These are phyloP conservation scores for Clarireedia hainanense DNA, from an alignment of 2,329 filamentous ascomycete genomes.

Conservation along the genomic window DNA sequence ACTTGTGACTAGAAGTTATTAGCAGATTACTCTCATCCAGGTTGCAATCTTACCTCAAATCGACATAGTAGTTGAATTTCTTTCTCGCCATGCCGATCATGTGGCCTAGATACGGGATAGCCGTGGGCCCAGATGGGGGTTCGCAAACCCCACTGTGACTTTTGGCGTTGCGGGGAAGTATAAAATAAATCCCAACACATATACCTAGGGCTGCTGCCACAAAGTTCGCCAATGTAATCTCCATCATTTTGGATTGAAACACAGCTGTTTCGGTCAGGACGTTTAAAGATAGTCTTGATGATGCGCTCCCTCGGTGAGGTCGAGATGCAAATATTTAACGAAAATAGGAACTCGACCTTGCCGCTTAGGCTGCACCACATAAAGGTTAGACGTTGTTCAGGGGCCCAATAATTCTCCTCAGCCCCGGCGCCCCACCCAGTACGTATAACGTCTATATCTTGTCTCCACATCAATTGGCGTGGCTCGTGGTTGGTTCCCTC, in stretches of 20 bases:
- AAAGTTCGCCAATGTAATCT: background rate
- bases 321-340: too few relatives aligned
- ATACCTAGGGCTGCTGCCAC: background rate
- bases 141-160: background rate
- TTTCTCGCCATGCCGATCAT: conserved; percentile 2
- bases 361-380: too few relatives aligned
- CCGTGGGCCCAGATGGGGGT: background rate
- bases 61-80: conserved; percentile 12
- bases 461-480: too few relatives aligned
- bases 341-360: too few relatives aligned
- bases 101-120: conserved; percentile 10
- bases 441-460: too few relatives aligned
- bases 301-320: too few relatives aligned
- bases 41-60: background rate
- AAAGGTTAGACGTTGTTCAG: too few relatives aligned
- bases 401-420: too few relatives aligned
- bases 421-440: too few relatives aligned
- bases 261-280: too few relatives aligned
- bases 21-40: background rate
- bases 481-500: too few relatives aligned
- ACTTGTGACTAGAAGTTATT: conserved; percentile 7
- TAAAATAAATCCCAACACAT: background rate
- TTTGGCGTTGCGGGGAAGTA: background rate
- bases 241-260: background rate
- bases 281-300: too few relatives aligned